phyloP scores from a whole-genome alignment of 2,329 filamentous ascomycete species.

The Cercospora sojina region DNA sequence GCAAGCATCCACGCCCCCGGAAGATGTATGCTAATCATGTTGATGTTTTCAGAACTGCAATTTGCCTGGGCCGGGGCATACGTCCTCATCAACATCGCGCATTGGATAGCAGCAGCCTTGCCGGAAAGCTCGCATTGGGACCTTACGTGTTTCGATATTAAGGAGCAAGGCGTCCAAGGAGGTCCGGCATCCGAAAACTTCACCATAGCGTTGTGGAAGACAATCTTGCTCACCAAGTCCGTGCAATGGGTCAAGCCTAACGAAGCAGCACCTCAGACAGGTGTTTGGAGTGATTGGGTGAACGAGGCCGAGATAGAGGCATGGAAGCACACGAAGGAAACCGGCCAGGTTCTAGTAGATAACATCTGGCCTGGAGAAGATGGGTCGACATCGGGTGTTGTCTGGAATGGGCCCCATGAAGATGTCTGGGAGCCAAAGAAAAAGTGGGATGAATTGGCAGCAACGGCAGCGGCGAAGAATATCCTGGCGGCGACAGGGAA shows the following conservation, averaged over 20 bases:
- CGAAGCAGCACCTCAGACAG: conserved; percentile 26
- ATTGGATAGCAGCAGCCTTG: conserved; percentile 54
- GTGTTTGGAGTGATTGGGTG: conserved; percentile 32
- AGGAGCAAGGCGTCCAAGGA: conserved; percentile 39
- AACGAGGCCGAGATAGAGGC: conserved; percentile 22
- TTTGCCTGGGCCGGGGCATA: conserved; percentile 52
- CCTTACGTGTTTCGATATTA: conserved; percentile 46
- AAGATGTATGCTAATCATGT: background rate
- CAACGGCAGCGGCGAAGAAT: background rate
- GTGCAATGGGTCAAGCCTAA: conserved; percentile 44
- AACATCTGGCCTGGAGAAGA: conserved; percentile 11
- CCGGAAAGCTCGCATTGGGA: conserved; percentile 51
- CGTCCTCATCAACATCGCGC: conserved; percentile 51
- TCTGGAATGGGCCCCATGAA: conserved; percentile 17
- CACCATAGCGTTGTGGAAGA: conserved; percentile 52
- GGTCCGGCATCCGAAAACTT: conserved; percentile 41
- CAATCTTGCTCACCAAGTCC: conserved; percentile 48
- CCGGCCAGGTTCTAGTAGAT: background rate
- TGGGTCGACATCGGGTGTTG: conserved; percentile 1
- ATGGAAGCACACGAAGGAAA: background rate
- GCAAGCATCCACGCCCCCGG: background rate
- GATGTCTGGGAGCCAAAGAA: conserved; percentile 25
- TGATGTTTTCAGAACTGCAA: conserved; percentile 39
- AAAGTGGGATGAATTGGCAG: conserved; percentile 21
- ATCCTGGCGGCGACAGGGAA: background rate